Evolutionary conservation across 2,329 filamentous ascomycete genomes (phyloP).

Genomic region (Proliferodiscus dingleyae): DNA sequence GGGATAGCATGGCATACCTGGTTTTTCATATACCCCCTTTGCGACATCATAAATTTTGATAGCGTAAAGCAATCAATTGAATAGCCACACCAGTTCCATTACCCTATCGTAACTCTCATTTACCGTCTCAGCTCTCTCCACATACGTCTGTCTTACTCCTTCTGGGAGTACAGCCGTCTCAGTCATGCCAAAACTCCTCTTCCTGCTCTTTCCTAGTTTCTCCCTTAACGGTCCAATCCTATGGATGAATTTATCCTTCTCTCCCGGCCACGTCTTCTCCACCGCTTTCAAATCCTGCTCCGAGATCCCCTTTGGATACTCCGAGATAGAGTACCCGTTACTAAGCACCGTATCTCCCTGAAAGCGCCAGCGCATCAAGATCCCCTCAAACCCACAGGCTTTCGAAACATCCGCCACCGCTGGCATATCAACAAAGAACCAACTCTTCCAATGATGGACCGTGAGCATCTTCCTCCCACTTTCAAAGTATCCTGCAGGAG

Average conservation of each 20-base stretch:
- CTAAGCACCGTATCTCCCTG: slow-evolving; percentile 37
- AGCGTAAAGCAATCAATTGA: slow-evolving; percentile 5
- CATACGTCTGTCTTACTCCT: slow-evolving; percentile 23
- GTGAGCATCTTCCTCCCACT: slow-evolving; percentile 22
- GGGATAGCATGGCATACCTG: background rate
- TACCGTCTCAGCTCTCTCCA: slow-evolving; percentile 8
- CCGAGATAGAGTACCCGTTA: slow-evolving; percentile 36
- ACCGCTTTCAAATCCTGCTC: slow-evolving; percentile 26
- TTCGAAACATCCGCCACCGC: slow-evolving; percentile 10
- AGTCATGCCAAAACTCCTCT: slow-evolving; percentile 36
- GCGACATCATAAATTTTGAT: background rate
- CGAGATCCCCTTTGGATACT: slow-evolving; percentile 18
- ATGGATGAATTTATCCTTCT: slow-evolving; percentile 40
- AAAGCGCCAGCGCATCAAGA: slow-evolving; percentile 41
- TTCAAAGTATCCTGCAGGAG: slow-evolving; percentile 22
- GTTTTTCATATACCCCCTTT: background rate
- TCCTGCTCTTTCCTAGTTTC: slow-evolving; percentile 43
- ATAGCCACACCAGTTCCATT: slow-evolving; percentile 23
- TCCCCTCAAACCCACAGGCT: slow-evolving; percentile 27
- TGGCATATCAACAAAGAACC: slow-evolving; percentile 22
- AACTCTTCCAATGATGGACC: slow-evolving; percentile 26
- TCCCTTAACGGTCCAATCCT: slow-evolving; percentile 48
- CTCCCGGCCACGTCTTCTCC: slow-evolving; percentile 36
- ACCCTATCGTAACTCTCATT: slow-evolving; percentile 16
- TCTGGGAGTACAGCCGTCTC: slow-evolving; percentile 14